phyloP scores from a whole-genome alignment of 176 grass and related monocot species.

The Triticum timopheevii region DNA sequence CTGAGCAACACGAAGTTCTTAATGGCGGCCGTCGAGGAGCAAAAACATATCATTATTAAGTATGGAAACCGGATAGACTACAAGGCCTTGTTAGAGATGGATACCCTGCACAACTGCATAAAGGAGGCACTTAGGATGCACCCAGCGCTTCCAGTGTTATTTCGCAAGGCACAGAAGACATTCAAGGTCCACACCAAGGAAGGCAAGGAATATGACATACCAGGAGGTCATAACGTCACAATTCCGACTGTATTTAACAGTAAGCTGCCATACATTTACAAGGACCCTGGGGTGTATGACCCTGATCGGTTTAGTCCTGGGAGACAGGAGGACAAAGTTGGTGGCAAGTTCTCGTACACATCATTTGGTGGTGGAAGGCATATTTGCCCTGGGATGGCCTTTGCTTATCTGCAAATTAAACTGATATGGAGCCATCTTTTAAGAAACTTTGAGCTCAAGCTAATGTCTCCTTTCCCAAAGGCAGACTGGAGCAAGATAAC shows the following conservation, averaged over 20 bases:
- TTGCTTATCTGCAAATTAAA: not conserved
- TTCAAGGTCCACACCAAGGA: not conserved
- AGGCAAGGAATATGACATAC: not conserved
- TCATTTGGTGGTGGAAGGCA: not conserved
- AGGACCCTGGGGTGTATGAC: not conserved
- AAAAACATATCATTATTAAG: slow-evolving; percentile 32
- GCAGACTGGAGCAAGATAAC: slow-evolving; percentile 2
- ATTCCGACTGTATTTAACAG: not conserved
- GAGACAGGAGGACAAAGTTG: not conserved
- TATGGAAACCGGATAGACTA: slow-evolving; percentile 2
- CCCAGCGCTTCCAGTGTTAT: not conserved
- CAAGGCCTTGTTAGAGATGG: not conserved
- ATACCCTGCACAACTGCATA: not conserved
- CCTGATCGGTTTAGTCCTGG: not conserved
- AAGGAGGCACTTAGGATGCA: not conserved
- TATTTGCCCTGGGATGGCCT: not conserved
- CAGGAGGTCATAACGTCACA: not conserved
- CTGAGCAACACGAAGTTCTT: slow-evolving; percentile 18
- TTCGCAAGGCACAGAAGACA: not conserved
- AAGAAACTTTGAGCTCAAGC: not conserved
- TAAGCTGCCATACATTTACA: not conserved
- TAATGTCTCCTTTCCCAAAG: not conserved
- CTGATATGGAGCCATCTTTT: not conserved
- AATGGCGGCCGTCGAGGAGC: slow-evolving; percentile 39
- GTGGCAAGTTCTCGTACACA: not conserved